phyloP scores from a whole-genome alignment of 345 rosid species.

The Gossypium herbaceum region DNA sequence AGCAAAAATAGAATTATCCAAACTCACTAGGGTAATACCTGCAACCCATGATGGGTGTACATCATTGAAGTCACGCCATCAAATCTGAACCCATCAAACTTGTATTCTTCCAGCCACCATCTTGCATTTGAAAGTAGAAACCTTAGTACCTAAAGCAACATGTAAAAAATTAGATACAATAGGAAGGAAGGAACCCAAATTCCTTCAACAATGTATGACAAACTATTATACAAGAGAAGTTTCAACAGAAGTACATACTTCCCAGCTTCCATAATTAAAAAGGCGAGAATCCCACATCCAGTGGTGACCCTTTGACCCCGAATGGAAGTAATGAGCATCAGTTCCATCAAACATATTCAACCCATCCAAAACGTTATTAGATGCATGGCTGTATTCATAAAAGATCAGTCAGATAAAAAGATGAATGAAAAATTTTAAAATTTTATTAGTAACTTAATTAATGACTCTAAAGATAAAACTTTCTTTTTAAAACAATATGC shows the following conservation, averaged over 20 bases:
- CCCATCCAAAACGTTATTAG: constrained; percentile 88
- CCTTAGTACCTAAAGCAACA: constrained; percentile 59
- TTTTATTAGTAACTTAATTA: neutral
- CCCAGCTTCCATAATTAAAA: constrained; percentile 97
- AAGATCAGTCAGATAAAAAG: constrained; percentile 16
- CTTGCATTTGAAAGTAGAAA: constrained; percentile 92
- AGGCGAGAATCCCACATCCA: constrained; percentile 99
- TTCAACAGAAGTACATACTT: constrained; percentile 45
- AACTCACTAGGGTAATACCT: constrained; percentile 36
- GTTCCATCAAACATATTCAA: constrained; percentile 97
- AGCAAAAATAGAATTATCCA: constrained; percentile 10
- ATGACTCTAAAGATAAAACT: neutral
- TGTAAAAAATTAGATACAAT: constrained; percentile 12
- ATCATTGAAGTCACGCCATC: constrained; percentile 99
- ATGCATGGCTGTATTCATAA: constrained; percentile 65
- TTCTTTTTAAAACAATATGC: neutral
- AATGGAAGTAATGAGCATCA: constrained; percentile 83
- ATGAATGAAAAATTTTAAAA: neutral
- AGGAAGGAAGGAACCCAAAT: constrained; percentile 12
- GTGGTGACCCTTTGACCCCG: constrained; percentile 80
- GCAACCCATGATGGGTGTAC: constrained; percentile 94
- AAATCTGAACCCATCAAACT: constrained; percentile 94
- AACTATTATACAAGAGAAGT: constrained; percentile 5
- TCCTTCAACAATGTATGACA: constrained; percentile 6
- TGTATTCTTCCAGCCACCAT: constrained; percentile 98